Evolutionary conservation across 164 flowering plant species (phyloP).

Genomic region (Chimonanthus praecox): DNA sequence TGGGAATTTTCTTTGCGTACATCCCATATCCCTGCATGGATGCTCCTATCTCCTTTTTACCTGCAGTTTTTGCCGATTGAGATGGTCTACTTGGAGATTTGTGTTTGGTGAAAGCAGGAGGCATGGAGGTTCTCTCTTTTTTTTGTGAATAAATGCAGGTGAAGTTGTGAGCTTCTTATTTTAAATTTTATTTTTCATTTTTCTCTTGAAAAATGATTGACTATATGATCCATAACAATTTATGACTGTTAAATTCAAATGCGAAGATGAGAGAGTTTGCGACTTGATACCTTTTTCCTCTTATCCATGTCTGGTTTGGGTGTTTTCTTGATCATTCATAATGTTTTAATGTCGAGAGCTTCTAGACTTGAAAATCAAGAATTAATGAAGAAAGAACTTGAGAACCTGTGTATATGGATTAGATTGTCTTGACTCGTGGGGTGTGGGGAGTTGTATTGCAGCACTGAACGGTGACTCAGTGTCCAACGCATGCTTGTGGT

Average conservation of each 20-base stretch:
- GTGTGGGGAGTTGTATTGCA: no score
- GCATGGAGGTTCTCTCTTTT: slow-evolving; percentile 20
- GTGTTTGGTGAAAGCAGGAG: slow-evolving; percentile 19
- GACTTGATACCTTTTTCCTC: no score
- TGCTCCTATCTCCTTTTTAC: slow-evolving; percentile 21
- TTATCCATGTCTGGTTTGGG: no score
- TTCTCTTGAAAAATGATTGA: slow-evolving; percentile 7
- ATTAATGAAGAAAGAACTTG: no score
- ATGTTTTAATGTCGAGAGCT: no score
- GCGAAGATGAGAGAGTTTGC: no score
- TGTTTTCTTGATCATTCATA: no score
- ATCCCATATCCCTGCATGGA: slow-evolving; percentile 19
- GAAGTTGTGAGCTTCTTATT: slow-evolving; percentile 21
- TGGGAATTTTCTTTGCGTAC: slow-evolving; percentile 19
- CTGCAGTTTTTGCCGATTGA: slow-evolving; percentile 31
- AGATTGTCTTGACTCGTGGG: no score
- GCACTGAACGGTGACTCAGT: no score
- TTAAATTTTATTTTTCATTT: not conserved
- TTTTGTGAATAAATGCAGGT: slow-evolving; percentile 52
- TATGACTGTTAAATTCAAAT: slow-evolving; percentile 9
- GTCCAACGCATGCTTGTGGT: no score
- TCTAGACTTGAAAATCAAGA: no score
- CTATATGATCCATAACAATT: slow-evolving; percentile 3
- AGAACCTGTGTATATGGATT: no score
- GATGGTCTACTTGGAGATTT: slow-evolving; percentile 14